Evolutionary conservation across 208 protist species (phyloP).

Genomic region (Trypanosoma congolense): DNA sequence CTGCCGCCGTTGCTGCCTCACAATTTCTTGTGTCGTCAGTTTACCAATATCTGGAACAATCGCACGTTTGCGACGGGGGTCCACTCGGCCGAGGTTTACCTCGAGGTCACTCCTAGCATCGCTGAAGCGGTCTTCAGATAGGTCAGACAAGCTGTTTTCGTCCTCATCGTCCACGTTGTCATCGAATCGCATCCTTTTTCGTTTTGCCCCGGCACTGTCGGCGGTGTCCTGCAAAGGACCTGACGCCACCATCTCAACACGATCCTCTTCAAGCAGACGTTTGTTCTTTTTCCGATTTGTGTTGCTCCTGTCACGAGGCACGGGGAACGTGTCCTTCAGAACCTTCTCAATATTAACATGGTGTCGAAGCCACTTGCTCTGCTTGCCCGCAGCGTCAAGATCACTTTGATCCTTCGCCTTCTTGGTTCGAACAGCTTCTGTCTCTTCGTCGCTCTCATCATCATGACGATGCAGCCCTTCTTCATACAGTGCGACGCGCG

Average conservation of each 20-base stretch:
- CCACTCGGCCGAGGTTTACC: constrained; percentile 54
- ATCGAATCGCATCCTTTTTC: constrained; percentile 51
- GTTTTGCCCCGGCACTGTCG: constrained; percentile 8
- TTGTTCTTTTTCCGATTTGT: constrained; percentile 24
- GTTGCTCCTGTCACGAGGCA: constrained; percentile 44
- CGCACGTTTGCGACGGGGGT: constrained; percentile 68
- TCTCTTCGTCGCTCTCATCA: constrained; percentile 30
- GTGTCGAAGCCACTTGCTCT: constrained; percentile 74
- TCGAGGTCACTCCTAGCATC: constrained; percentile 50
- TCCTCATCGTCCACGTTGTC: constrained; percentile 27
- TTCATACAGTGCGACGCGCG: constrained; percentile 68
- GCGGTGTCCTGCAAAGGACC: constrained; percentile 25
- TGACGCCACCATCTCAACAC: constrained; percentile 52
- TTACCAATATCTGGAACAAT: constrained; percentile 66
- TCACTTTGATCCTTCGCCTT: constrained; percentile 36
- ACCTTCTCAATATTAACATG: constrained; percentile 84
- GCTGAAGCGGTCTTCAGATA: constrained; percentile 30
- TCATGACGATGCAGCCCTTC: constrained; percentile 34
- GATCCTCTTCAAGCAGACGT: constrained; percentile 68
- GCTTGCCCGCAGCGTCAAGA: constrained; percentile 45
- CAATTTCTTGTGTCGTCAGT: constrained; percentile 76
- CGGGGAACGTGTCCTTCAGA: constrained; percentile 80
- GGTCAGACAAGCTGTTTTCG: constrained; percentile 17
- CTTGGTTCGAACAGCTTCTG: constrained; percentile 22
- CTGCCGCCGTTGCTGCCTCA: constrained; percentile 81